Conservation (phyloP, 2,329 filamentous ascomycete genomes). For the Hysterium pulicare region DNA sequence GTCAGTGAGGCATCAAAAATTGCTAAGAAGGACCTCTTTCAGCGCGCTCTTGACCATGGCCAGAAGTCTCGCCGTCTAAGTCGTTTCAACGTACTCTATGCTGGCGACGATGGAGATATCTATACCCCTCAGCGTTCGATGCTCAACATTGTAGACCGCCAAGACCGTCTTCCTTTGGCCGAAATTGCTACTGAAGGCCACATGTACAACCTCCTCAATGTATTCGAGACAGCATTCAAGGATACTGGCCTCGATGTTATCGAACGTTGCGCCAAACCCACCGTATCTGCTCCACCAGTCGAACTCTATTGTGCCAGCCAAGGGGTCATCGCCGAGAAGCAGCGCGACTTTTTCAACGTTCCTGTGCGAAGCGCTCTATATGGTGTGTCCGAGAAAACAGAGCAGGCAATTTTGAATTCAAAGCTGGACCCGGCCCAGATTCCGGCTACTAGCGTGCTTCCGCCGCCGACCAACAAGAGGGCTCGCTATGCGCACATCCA, state of each 20-base stretch:
- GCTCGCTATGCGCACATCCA: slow-evolving; percentile 84
- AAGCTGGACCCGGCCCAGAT: slow-evolving; percentile 65
- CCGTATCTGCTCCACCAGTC: slow-evolving; percentile 80
- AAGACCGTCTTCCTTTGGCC: slow-evolving; percentile 63
- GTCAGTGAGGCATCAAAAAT: slow-evolving; percentile 67
- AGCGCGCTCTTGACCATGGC: slow-evolving; percentile 64
- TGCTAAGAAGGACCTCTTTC: slow-evolving; percentile 68
- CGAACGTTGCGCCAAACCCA: slow-evolving; percentile 77
- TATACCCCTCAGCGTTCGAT: slow-evolving; percentile 73
- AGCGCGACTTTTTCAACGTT: slow-evolving; percentile 74
- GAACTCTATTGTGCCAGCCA: slow-evolving; percentile 73
- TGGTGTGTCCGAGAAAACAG: slow-evolving; percentile 60
- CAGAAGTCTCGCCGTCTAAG: slow-evolving; percentile 57
- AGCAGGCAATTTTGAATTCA: slow-evolving; percentile 70
- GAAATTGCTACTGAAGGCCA: slow-evolving; percentile 70
- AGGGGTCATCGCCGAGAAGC: slow-evolving; percentile 60
- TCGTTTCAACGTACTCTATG: slow-evolving; percentile 66
- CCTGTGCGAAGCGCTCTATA: slow-evolving; percentile 72
- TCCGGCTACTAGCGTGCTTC: slow-evolving; percentile 65
- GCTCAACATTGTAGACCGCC: slow-evolving; percentile 73
- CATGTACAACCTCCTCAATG: slow-evolving; percentile 73
- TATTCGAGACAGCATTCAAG: slow-evolving; percentile 64
- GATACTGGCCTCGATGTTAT: slow-evolving; percentile 71
- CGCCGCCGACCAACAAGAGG: slow-evolving; percentile 75
- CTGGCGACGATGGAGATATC: slow-evolving; percentile 59